Evolutionary conservation across 176 grass and related monocot genomes (phyloP).

Genomic region (Carex cristatella): DNA sequence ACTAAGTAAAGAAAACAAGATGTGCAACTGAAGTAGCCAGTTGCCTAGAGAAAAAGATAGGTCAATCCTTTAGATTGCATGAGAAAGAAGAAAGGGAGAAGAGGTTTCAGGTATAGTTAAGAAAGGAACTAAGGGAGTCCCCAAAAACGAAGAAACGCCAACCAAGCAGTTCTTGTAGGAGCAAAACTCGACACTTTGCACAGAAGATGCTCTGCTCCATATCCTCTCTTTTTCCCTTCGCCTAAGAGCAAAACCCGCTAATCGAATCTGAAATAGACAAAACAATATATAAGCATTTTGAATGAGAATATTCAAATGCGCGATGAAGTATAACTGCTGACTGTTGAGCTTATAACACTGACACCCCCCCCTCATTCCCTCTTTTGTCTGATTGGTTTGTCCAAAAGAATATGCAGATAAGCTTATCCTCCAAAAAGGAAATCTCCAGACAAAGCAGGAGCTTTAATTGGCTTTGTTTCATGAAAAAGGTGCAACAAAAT

Average conservation of each 20-base stretch:
- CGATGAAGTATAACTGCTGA: neutral
- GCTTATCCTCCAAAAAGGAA: conserved; percentile 17
- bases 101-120: conserved; percentile 80
- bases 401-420: conserved; percentile 9
- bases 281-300: conserved; percentile 9
- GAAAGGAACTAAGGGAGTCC: conserved; percentile 72
- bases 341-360: neutral
- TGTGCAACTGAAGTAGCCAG: conserved; percentile 45
- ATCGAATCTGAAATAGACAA: conserved; percentile 16
- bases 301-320: neutral
- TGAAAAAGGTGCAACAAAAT: conserved; percentile 15
- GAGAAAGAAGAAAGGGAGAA: conserved; percentile 29
- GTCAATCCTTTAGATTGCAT: conserved; percentile 57
- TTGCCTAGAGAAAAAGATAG: conserved; percentile 32
- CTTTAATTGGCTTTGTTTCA: conserved; percentile 24
- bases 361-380: neutral
- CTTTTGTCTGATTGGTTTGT: neutral
- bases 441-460: conserved; percentile 8
- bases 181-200: conserved; percentile 63
- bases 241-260: conserved; percentile 1
- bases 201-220: conserved; percentile 67
- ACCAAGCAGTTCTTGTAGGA: conserved; percentile 88
- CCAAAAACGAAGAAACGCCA: conserved; percentile 89
- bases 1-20: conserved; percentile 41
- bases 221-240: conserved; percentile 35